Evolutionary conservation across 768 basidiomycete genomes (phyloP).

Genomic region (Polyporus arcularius): DNA sequence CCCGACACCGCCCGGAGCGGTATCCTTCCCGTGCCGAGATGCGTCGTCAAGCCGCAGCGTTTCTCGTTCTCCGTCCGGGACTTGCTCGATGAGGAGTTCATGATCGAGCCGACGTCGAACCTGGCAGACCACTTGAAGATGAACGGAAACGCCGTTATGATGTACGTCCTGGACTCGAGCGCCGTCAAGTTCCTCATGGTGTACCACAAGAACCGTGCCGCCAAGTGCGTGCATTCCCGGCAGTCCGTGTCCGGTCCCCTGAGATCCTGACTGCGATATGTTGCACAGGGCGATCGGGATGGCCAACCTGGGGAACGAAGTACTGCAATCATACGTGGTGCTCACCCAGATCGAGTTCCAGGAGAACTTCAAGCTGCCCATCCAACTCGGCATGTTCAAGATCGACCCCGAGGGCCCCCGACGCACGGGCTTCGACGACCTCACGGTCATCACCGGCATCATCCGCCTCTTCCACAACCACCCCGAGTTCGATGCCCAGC

Average conservation of each 20-base stretch:
- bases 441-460: slow-evolving; percentile 9
- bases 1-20: background rate
- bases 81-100: slow-evolving; percentile 12
- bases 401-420: slow-evolving; percentile 2
- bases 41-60: background rate
- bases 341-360: slow-evolving; percentile 12
- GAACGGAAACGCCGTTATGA: slow-evolving; percentile 10
- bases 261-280: too few species aligned
- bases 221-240: background rate
- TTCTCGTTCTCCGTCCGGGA: slow-evolving; percentile 15
- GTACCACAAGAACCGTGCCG: slow-evolving; percentile 8
- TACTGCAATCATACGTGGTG: slow-evolving; percentile 10
- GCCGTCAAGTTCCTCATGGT: background rate
- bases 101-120: slow-evolving; percentile 11
- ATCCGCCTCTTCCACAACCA: slow-evolving; percentile 2
- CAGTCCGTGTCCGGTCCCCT: too few species aligned
- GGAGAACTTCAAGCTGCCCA: slow-evolving; percentile 12
- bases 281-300: slow-evolving; percentile 12
- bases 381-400: slow-evolving; percentile 18
- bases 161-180: slow-evolving; percentile 3
- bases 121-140: slow-evolving; percentile 17
- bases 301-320: slow-evolving; percentile 1
- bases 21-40: background rate
- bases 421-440: slow-evolving; percentile 10
- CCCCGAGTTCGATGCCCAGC: background rate